Conservation (phyloP, 345 rosid genomes). For the Citrus cavaleriei region DNA sequence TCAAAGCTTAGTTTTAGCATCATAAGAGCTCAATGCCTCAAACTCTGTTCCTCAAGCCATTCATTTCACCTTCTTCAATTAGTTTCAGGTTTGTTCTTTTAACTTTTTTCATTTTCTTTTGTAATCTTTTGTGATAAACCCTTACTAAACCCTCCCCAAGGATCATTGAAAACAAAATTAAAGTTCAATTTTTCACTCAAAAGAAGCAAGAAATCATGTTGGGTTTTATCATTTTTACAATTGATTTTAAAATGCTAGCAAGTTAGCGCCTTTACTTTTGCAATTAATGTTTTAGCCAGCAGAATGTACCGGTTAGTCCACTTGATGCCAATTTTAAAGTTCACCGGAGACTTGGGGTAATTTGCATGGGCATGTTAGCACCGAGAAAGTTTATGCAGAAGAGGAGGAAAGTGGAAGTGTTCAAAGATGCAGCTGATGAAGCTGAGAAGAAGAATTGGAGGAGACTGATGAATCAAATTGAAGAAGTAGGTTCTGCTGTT, state of each 20-base stretch:
- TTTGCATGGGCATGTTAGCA: slow-evolving; percentile 75
- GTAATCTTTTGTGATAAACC: background rate
- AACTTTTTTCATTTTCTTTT: background rate
- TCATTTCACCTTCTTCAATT: slow-evolving; percentile 25
- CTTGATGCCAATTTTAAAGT: slow-evolving; percentile 9
- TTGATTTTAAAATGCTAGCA: background rate
- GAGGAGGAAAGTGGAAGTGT: slow-evolving; percentile 68
- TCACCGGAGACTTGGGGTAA: slow-evolving; percentile 37
- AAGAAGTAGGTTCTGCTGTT: slow-evolving; percentile 61
- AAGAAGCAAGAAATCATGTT: background rate
- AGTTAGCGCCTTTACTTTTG: background rate
- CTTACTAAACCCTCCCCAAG: background rate
- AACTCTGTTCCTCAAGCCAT: slow-evolving; percentile 31
- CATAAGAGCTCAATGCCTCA: slow-evolving; percentile 25
- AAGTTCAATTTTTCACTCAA: background rate
- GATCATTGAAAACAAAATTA: background rate
- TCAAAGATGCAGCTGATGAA: slow-evolving; percentile 75
- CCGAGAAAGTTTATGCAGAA: slow-evolving; percentile 75
- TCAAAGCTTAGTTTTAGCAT: background rate
- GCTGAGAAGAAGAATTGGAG: slow-evolving; percentile 80
- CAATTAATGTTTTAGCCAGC: slow-evolving; percentile 24
- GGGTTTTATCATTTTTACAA: background rate
- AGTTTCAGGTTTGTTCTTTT: slow-evolving; percentile 25
- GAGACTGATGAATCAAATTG: slow-evolving; percentile 72
- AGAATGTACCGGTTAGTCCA: slow-evolving; percentile 10